These are phyloP conservation scores for Arctium lappa DNA, from an alignment of 129 eudicot species.

Conservation along the genomic window DNA sequence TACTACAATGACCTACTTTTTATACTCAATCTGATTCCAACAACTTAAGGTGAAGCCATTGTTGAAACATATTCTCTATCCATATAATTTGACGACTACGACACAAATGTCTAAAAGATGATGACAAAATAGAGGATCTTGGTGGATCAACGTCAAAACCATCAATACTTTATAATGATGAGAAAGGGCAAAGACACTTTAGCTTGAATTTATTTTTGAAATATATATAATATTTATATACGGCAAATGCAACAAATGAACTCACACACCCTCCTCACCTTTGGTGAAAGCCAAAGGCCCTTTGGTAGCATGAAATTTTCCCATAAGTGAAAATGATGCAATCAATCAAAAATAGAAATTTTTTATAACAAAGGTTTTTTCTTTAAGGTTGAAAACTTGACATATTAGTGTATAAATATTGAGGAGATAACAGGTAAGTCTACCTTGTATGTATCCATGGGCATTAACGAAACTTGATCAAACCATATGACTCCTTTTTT, in stretches of 20 bases:
- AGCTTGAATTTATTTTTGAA: no score
- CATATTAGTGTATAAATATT: background rate
- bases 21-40: no score
- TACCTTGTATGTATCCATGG: slow-evolving; percentile 86
- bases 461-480: slow-evolving; percentile 96
- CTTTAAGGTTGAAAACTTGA: background rate
- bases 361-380: background rate
- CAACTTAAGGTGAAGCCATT: no score
- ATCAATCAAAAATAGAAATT: background rate
- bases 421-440: background rate
- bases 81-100: background rate
- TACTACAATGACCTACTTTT: no score
- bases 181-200: background rate
- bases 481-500: slow-evolving; percentile 87
- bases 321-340: background rate
- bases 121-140: background rate
- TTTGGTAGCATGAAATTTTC: no score
- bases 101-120: background rate
- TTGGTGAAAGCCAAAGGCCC: no score
- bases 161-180: background rate
- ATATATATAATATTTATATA: no score
- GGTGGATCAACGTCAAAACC: background rate
- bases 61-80: no score
- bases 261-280: no score
- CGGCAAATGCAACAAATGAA: no score